phyloP scores from a whole-genome alignment of 768 basidiomycete species.

The Termitomyces titanicus region DNA sequence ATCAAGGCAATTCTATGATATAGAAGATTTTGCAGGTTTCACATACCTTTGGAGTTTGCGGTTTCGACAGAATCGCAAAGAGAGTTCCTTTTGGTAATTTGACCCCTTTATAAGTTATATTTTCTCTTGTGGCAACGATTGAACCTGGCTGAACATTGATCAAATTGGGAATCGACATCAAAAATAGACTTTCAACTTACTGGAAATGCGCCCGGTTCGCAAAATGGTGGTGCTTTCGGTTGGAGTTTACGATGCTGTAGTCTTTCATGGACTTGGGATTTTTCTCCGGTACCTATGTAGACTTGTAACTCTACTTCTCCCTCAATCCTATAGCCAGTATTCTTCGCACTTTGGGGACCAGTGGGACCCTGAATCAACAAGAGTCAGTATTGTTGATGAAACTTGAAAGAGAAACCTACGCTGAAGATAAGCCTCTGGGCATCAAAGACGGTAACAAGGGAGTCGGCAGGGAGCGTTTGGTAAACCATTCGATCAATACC shows the following conservation, averaged over 20 bases:
- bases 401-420: not conserved
- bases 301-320: not conserved
- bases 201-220: too few species aligned
- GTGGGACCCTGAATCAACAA: not conserved
- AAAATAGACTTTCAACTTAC: not conserved
- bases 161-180: not conserved
- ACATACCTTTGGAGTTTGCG: not conserved
- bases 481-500: too few species aligned
- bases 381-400: not conserved
- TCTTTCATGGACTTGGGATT: too few species aligned
- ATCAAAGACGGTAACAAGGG: not conserved
- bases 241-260: not conserved
- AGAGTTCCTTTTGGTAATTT: not conserved
- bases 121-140: not conserved
- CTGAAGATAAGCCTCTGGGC: not conserved
- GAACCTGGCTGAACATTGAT: not conserved
- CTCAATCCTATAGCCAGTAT: not conserved
- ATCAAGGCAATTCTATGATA: not conserved
- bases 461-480: not conserved
- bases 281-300: not conserved
- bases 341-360: not conserved
- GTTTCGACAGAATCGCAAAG: not conserved
- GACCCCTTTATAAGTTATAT: not conserved
- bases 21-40: too few species aligned
- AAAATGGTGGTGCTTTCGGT: not conserved